Conservation (phyloP, 768 basidiomycete genomes). For the Nevesoporus exiguus region DNA sequence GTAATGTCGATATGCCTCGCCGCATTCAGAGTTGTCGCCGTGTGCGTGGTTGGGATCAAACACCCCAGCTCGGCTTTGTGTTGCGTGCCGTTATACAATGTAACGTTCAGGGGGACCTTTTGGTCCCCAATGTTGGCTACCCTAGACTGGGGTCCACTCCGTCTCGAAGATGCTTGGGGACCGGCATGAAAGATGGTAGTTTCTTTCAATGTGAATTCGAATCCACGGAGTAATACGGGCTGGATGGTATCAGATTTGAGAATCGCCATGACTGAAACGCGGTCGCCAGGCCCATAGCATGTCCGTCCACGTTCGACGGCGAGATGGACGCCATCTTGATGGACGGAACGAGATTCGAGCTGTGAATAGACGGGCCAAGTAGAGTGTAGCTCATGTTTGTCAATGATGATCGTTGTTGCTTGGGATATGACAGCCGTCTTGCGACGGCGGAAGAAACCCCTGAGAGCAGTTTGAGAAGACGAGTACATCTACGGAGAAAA, state of each 20-base stretch:
- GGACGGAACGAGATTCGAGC: constrained; percentile 62
- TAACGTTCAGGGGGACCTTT: constrained; percentile 68
- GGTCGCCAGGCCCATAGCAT: constrained; percentile 86
- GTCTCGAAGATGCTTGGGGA: constrained; percentile 47
- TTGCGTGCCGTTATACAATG: constrained; percentile 67
- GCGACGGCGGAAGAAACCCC: constrained; percentile 79
- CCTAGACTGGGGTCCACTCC: constrained; percentile 55
- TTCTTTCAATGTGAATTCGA: constrained; percentile 79
- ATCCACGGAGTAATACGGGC: constrained; percentile 74
- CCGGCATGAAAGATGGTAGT: constrained; percentile 71
- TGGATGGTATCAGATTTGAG: constrained; percentile 68
- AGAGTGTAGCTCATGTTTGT: constrained; percentile 92
- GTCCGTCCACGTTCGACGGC: constrained; percentile 71
- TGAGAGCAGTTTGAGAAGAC: not conserved
- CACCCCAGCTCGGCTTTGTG: constrained; percentile 73
- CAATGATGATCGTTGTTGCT: constrained; percentile 71
- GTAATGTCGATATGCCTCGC: constrained; percentile 85
- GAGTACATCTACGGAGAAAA: not conserved
- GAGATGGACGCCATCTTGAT: constrained; percentile 69
- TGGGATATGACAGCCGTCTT: constrained; percentile 68
- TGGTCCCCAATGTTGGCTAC: constrained; percentile 60
- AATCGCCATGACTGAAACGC: constrained; percentile 65
- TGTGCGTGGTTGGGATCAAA: constrained; percentile 67
- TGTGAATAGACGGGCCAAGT: constrained; percentile 91
- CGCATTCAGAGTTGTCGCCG: constrained; percentile 75